These are phyloP conservation scores for Borovskyia barvae DNA, from an alignment of 208 protist species.

Conservation along the genomic window DNA sequence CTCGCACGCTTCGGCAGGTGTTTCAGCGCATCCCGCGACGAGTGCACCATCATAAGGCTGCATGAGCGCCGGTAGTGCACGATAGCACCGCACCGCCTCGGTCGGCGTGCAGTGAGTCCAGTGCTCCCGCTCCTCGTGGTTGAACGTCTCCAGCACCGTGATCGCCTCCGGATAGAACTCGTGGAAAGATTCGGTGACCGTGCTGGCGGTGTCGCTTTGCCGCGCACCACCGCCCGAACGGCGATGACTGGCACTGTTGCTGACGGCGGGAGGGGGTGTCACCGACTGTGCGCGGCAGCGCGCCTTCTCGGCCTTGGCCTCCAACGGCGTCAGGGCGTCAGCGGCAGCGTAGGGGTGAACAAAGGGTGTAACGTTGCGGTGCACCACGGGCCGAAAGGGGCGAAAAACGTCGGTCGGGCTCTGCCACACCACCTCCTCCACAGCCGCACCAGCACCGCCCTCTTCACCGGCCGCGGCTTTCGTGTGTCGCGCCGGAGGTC, in stretches of 20 bases:
- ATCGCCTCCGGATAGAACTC: conserved; percentile 76
- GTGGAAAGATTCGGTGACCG: conserved; percentile 36
- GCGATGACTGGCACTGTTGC: neutral
- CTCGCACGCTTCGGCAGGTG: conserved; percentile 61
- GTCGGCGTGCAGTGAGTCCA: conserved; percentile 31
- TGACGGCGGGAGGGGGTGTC: neutral
- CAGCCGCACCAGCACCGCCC: neutral
- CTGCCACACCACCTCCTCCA: conserved; percentile 48
- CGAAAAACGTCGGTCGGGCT: conserved; percentile 65
- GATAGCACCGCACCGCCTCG: conserved; percentile 55
- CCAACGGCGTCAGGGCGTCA: conserved; percentile 25
- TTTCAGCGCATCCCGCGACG: conserved; percentile 55
- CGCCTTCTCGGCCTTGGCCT: conserved; percentile 39
- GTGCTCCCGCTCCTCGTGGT: conserved; percentile 30
- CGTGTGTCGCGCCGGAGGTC: neutral
- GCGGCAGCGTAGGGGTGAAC: conserved; percentile 66
- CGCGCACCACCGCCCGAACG: neutral
- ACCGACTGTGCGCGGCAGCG: conserved; percentile 12
- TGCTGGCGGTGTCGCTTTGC: conserved; percentile 7
- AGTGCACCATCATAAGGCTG: conserved; percentile 74
- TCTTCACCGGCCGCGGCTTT: neutral
- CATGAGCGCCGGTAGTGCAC: conserved; percentile 64
- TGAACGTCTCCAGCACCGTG: conserved; percentile 49
- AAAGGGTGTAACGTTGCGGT: conserved; percentile 82
- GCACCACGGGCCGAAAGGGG: conserved; percentile 89